Evolutionary conservation across 140 eudicot species (phyloP), one percentile per base, ranked within the genome.

Genomic region (Senecio squalidus): DNA sequence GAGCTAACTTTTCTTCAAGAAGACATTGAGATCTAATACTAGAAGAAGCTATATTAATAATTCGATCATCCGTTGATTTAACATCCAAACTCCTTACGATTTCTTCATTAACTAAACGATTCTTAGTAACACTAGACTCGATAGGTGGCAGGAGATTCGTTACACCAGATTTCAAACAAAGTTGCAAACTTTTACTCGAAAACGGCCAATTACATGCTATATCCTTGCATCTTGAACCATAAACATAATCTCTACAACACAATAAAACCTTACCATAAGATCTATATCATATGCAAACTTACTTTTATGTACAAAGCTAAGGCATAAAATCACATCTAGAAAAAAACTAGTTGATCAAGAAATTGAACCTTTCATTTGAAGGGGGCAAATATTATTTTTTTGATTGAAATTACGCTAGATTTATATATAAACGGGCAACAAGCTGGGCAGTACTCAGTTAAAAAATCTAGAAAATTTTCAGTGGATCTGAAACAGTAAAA

Each of bases 111-210:
- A 11, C 29, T 16, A 53, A 47, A 54, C 15, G 38, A 21, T 44
- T 76, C 72, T 74, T 61, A 74, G 21, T 50, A 75, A 69, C 87
- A 58, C 63, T 73, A 71, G 77, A 23, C 76, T 84, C 78, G 58
- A 89, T 82, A 69, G 95, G 95, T 33, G 97, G 95, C 77, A 89
- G 69, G 22, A 80, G 49, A 52, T 77, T 75, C 58, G 49, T 69
- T 58, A 82, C 89, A 46, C 89, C 86, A 82, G 63, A 71, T 44
- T 68, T 75, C 68, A 75, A 23, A 69, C 89, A 85, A 69, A 75
- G 84, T 47, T 77, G 80, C 84, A 82, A 71, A 52, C 46, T 77
- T 71, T 82, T 69, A 57, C 55, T 66, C 16, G 95, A 82, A 78
- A 85, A 89, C 56, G 92, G 97, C 95, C 95, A 89, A 49, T 77